Base-by-base conservation (phyloP, 768 basidiomycete species). In the Clavulina sp. region DNA sequence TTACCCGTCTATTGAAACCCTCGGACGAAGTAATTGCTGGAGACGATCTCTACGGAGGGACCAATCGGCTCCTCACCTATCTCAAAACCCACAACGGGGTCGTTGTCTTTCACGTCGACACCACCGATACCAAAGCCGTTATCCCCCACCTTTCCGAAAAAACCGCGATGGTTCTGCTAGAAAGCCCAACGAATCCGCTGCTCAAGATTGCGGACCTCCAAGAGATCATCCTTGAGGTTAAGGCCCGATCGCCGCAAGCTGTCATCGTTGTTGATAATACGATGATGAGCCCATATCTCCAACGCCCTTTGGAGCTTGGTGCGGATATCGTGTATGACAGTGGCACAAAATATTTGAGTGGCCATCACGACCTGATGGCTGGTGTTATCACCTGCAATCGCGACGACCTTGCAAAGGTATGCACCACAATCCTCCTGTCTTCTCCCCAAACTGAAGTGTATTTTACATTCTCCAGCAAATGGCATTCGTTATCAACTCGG, bases 281-380 rank as follows among this genome's bases (percentile, higher is more conserved):
- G 54, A 97, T 97, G 95, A 96, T 97, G 93, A 95, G 91, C 62
- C 93, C 95, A 16, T 97, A 96, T 66, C 72, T 97, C 5, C 91
- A 93, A 62, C 70, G 92, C 52, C 95, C 95, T 7, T 75, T 97
- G 33, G 89, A 97, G 60, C 82, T 95, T 49, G 95, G 93, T 16
- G 87, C 87, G 46, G 95, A 99, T 63, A 78, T 99, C 51, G 92
- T 96, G 5, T 99, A 99, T 61, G 95, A 99, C 65, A 92, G 88
- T 54, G 95, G 81, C 6, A 97, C 95, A 23, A 99, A 99, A 63
- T 97, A 97, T 65, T 73, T 99, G 43, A 89, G 85, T 52, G 95
- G 95, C 5, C 95, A 99, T 61, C 95, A 99, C 66, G 95, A 99
- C 63, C 78, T 99, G 57, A 99, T 99, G 95, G 93, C 95, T 0